Base-by-base conservation (phyloP, 2,329 filamentous ascomycete genomes). In the Epichloe glyceriae region DNA sequence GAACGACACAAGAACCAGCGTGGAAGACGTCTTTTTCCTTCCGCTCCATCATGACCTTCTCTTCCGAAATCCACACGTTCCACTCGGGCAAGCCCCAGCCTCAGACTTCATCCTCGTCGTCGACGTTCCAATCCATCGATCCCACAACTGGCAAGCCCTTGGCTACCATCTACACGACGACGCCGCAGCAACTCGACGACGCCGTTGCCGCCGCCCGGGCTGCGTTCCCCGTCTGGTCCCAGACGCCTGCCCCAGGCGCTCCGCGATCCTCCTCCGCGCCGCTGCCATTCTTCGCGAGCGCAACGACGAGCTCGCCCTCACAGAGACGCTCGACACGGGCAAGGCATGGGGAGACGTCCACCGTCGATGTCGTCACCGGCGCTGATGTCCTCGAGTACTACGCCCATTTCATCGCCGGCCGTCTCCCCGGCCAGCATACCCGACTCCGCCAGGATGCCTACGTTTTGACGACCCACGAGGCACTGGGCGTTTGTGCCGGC, bases 341-440 rank as follows among this genome's bases (percentile, higher is more conserved):
- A 94, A 94, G 67, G 80, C 88, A 7, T 91, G 78, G 67, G 85
- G 88, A 95, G 68, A 95, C 89, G 3, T 86, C 83, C 49, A 82
- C 83, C 0, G 87, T 95, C 30, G 89, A 95, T 63, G 75, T 95
- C 20, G 77, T 83, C 41, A 93, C 88, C 0, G 88, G 88, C 46
- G 86, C 85, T 22, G 88, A 94, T 65, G 86, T 90, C 33, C 75
- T 94, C 53, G 88, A 93, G 65, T 94, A 89, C 71, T 94, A 86
- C 66, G 88, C 87, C 53, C 86, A 87, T 61, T 72, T 89, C 50
- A 79, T 91, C 43, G 86, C 83, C 22, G 86, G 86, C 50, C 85
- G 88, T 19, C 70, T 91, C 55, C 89, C 91, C 60, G 88, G 88
- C 52, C 86, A 91, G 67, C 85, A 86, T 19, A 82, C 83, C 46